phyloP scores from a whole-genome alignment of 805 yeast species.

The Vanderwaltozyma polyspora region DNA sequence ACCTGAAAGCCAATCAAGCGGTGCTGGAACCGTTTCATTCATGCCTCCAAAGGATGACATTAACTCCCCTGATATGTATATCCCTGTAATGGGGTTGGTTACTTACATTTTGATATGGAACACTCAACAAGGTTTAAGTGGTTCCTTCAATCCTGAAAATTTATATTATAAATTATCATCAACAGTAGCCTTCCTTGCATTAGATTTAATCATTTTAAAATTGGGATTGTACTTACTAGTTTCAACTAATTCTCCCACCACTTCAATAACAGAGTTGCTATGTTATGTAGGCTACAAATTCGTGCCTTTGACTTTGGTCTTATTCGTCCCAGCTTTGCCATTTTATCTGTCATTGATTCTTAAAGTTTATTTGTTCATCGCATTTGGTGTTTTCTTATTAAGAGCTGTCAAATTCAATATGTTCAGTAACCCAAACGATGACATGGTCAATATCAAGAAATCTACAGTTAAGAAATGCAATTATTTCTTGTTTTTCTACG shows the following conservation, averaged over 20 bases:
- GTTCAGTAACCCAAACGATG: slow-evolving; percentile 40
- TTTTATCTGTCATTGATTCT: slow-evolving; percentile 33
- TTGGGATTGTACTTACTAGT: slow-evolving; percentile 69
- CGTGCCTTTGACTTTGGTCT: slow-evolving; percentile 57
- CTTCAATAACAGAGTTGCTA: slow-evolving; percentile 67
- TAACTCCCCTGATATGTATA: slow-evolving; percentile 93
- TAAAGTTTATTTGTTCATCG: slow-evolving; percentile 38
- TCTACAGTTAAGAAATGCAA: slow-evolving; percentile 70
- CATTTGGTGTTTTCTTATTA: slow-evolving; percentile 57
- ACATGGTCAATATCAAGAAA: slow-evolving; percentile 34
- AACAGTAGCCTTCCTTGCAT: slow-evolving; percentile 67
- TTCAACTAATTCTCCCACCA: slow-evolving; percentile 17
- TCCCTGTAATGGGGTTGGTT: slow-evolving; percentile 85
- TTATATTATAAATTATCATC: slow-evolving; percentile 80
- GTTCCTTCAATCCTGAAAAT: slow-evolving; percentile 86
- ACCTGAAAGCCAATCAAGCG: slow-evolving; percentile 15
- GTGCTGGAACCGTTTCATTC: slow-evolving; percentile 8
- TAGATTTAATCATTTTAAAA: slow-evolving; percentile 68
- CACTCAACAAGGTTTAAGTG: slow-evolving; percentile 71
- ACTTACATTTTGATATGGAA: slow-evolving; percentile 83
- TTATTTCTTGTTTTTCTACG: slow-evolving; percentile 76
- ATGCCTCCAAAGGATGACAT: slow-evolving; percentile 73
- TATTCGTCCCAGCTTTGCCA: slow-evolving; percentile 40
- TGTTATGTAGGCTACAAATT: slow-evolving; percentile 93
- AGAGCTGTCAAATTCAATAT: slow-evolving; percentile 38